These are phyloP conservation scores for Globisporangium polare DNA, from an alignment of 352 stramenopile species.

Conservation along the genomic window DNA sequence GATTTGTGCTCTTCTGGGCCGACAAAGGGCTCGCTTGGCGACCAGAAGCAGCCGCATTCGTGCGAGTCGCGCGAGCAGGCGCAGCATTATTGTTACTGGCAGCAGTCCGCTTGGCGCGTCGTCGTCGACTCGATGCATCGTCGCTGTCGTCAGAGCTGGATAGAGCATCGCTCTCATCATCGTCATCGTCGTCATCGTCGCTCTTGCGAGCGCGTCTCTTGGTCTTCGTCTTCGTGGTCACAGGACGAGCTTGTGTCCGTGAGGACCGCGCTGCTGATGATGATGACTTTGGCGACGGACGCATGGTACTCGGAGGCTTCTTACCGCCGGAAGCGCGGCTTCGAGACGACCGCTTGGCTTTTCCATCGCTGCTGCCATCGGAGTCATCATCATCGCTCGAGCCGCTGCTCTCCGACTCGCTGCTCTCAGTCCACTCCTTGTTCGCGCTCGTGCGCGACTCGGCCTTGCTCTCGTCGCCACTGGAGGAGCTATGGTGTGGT, in stretches of 20 bases:
- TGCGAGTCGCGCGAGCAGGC: slow-evolving; percentile 2
- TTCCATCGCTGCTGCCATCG: slow-evolving; percentile 37
- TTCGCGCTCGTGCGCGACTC: slow-evolving; percentile 48
- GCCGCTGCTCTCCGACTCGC: slow-evolving; percentile 54
- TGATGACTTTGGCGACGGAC: not conserved
- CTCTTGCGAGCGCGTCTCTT: slow-evolving; percentile 1
- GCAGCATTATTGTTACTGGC: not conserved
- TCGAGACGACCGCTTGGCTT: slow-evolving; percentile 18
- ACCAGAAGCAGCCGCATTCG: not conserved
- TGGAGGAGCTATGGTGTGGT: slow-evolving; percentile 22
- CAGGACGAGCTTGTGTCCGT: not conserved
- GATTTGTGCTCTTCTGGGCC: not conserved
- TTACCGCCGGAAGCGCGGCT: slow-evolving; percentile 18
- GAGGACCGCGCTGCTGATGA: slow-evolving; percentile 9
- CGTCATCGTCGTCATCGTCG: too few relatives aligned
- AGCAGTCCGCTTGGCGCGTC: slow-evolving; percentile 3
- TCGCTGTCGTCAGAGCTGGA: slow-evolving; percentile 9
- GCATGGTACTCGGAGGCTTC: slow-evolving; percentile 19
- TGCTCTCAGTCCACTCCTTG: slow-evolving; percentile 62
- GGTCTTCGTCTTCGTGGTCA: slow-evolving; percentile 3
- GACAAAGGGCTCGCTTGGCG: not conserved
- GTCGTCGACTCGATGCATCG: not conserved
- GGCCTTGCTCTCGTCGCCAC: slow-evolving; percentile 34
- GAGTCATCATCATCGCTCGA: slow-evolving; percentile 44
- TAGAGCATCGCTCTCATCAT: not conserved